Base-by-base conservation (phyloP, 495 filamentous ascomycete genomes). In the Aspergillus affinis region DNA sequence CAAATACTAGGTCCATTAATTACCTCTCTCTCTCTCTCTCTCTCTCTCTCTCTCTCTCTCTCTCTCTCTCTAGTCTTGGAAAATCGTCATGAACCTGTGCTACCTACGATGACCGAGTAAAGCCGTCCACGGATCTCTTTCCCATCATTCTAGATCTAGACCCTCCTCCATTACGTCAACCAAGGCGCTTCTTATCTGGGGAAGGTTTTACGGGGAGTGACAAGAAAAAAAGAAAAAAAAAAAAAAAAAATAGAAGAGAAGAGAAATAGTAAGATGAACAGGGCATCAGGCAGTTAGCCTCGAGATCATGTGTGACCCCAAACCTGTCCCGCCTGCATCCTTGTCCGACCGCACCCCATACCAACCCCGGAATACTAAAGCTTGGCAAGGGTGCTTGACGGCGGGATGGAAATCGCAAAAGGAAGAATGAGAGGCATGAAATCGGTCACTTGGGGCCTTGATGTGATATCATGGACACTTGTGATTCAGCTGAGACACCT, bases 291-390 rank as follows among this genome's bases (percentile, higher is more conserved):
- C 36, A 15, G 36, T 41, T 41, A 30, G 44, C 18, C 30, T 3
- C 51, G 10, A 53, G 26, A 44, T 12, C 23, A 45, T 54, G 52
- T 45, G 51, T 54, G 51, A 54, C 52, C 52, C 41, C 6, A 32
- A 19, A 27, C 52, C 26, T 19, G 19, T 20, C 20, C 54, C 21
- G 18, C 29, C 54, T 56, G 54, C 45, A 56, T 48, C 36, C 54
- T 45, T 45, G 45, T 48, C 54, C 44, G 27, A 56, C 54, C 46
- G 19, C 26, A 46, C 44, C 52, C 54, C 45, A 45, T 56, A 45
- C 44, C 19, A 56, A 56, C 54, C 54, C 54, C 54, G 54, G 54
- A 56, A 56, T 56, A 56, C 29, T n/a, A 56, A 56, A 56, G 54
- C 54, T 56, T 56, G 54, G 54, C 54, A 30, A 48, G 18, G 45